Percentiles rank a stretch among this genome's conserved stretches.
These are phyloP conservation scores for Pichia cabralensis DNA, from an alignment of 805 yeast genomes.

Conservation along the genomic window DNA sequence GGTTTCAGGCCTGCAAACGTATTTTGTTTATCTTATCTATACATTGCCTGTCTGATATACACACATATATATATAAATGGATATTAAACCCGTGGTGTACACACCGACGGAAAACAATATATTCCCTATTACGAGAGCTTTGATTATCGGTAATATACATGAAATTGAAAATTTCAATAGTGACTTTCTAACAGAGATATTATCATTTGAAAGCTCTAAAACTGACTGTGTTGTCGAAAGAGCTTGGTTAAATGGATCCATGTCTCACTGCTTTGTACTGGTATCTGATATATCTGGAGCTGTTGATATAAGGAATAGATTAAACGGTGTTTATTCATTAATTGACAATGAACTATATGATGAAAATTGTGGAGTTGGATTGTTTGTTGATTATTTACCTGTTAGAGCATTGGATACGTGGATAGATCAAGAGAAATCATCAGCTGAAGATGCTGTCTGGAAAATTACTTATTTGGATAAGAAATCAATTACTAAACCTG, in stretches of 20 bases:
- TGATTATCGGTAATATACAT: conserved; percentile 35
- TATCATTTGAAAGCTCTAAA: conserved; percentile 24
- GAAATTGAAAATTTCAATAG: conserved; percentile 32
- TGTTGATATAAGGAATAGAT: conserved; percentile 22
- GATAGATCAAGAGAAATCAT: conserved; percentile 36
- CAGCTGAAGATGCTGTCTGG: conserved; percentile 38
- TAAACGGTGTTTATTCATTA: conserved; percentile 23
- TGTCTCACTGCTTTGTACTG: conserved; percentile 35
- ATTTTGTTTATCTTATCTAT: no score
- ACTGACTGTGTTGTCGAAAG: conserved; percentile 27
- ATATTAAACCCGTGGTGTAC: no score
- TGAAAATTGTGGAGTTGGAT: no score
- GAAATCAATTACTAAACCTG: conserved; percentile 24
- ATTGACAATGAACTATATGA: no score
- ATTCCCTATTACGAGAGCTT: conserved; percentile 33
- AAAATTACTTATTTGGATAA: conserved; percentile 26
- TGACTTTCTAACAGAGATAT: no score
- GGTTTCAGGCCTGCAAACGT: no score
- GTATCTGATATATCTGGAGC: conserved; percentile 34
- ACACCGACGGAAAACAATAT: conserved; percentile 24
- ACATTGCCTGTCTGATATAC: no score
- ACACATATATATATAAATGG: no score
- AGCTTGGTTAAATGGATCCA: conserved; percentile 33
- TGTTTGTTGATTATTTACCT: conserved; percentile 34
- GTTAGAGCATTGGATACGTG: conserved; percentile 35